Percentiles rank a stretch among this genome's conserved stretches.
Evolutionary conservation across 176 grass and related monocot genomes (phyloP).

Genomic region (Dactylis glomerata): DNA sequence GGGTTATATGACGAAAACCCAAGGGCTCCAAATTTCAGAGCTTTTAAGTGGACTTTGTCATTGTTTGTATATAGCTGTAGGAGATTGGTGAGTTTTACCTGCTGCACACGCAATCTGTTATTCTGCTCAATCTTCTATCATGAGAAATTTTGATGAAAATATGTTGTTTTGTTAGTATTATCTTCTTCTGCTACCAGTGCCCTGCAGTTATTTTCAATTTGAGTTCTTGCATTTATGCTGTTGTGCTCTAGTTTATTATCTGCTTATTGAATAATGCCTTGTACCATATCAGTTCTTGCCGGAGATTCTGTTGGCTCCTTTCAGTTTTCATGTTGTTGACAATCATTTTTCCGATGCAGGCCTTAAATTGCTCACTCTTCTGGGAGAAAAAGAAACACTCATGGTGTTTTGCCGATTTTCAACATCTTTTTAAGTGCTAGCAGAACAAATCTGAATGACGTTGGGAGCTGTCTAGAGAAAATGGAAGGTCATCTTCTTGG

Average conservation of each 20-base stretch:
- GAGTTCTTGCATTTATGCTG: neutral
- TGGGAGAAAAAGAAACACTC: constrained; percentile 48
- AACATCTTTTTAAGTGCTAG: constrained; percentile 70
- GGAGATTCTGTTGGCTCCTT: constrained; percentile 12
- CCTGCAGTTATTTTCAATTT: constrained; percentile 12
- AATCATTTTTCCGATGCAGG: constrained; percentile 41
- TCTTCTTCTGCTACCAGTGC: neutral
- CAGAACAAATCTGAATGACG: constrained; percentile 36
- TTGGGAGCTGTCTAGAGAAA: constrained; percentile 56
- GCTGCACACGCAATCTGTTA: neutral
- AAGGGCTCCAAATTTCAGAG: neutral
- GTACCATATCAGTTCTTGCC: neutral
- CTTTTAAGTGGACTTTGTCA: neutral
- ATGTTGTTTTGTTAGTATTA: neutral
- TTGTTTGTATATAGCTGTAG: neutral
- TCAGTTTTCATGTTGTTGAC: constrained; percentile 22
- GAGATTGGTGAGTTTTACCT: neutral
- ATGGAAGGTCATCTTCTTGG: constrained; percentile 72
- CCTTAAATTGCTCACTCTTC: constrained; percentile 60
- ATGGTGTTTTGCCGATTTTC: constrained; percentile 51
- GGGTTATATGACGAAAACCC: neutral
- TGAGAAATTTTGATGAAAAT: neutral
- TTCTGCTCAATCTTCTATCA: neutral
- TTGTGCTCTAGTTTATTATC: constrained; percentile 15
- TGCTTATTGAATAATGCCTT: constrained; percentile 3